Base-by-base conservation (phyloP, 306 rosid species). In the Castanea crenata region DNA sequence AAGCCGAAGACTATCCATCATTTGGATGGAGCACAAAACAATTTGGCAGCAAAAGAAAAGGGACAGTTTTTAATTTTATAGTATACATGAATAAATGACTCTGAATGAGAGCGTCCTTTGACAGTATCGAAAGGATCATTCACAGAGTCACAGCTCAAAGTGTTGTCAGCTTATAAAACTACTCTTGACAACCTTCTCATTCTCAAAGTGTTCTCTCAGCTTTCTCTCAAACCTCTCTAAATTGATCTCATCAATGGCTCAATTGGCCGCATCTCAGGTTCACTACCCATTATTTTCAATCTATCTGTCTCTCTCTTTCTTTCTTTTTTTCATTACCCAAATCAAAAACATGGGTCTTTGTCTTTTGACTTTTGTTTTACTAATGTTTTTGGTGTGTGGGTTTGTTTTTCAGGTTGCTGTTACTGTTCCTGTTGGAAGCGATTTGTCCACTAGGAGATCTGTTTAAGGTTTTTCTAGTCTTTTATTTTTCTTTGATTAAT, bases 391-490 rank as follows among this genome's bases (percentile, higher is more conserved):
- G 4, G 2, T 20, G 15, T 56, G 4, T 61, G 58, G 46, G 31
- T 38, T 76, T 80, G 61, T 11, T 64, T 72, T 78, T 74, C 89
- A 89, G 92, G 82, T 62, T 83, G 69, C 87, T 46, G 76, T 87
- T 23, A 73, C 59, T 79, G 83, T 85, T 87, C 87, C 90, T 46
- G 76, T 74, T 74, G 90, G 87, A 71, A 80, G 79, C 27, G 89
- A 89, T 83, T 69, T 58, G 31, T 87, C 89, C 76, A 44, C 83
- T 13, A 87, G 84, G 81, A 83, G 90, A 89, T 84, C 90, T 35
- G 78, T 82, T 84, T 73, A 85, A 89, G 92, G 92, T 89, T 27
- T 44, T 51, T 41, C 12, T 6, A 2, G 1, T 25, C 35, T 79
- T 61, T 41, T 52, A 13, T 5, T 8, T 2, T 56, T 38, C 46